Evolutionary conservation across 1,139 yeast genomes (phyloP).

Genomic region (Pichia sp.): DNA sequence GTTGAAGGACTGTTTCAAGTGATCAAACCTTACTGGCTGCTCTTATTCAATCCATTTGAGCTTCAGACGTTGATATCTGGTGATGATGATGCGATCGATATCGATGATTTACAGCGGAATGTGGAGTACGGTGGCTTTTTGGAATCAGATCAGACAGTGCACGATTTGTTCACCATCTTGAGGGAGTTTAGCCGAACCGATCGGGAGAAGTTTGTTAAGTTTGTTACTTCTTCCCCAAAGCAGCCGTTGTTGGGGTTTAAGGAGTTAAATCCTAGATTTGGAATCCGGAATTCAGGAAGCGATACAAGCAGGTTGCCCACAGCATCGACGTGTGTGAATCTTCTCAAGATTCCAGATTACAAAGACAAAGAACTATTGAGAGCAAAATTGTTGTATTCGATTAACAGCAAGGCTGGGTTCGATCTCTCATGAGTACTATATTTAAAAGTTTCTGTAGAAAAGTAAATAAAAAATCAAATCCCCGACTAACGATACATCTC

Average conservation of each 20-base stretch:
- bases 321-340: constrained; percentile 87
- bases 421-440: constrained; percentile 53
- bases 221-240: constrained; percentile 86
- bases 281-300: constrained; percentile 66
- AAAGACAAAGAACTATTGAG: constrained; percentile 52
- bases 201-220: constrained; percentile 61
- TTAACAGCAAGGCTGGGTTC: constrained; percentile 78
- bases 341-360: constrained; percentile 82
- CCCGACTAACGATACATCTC: neutral
- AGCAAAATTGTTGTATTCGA: constrained; percentile 68
- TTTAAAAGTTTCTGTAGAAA: neutral
- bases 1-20: constrained; percentile 66
- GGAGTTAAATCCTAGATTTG: constrained; percentile 71
- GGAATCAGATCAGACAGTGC: constrained; percentile 53
- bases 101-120: constrained; percentile 61
- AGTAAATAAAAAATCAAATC: neutral
- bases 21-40: constrained; percentile 69
- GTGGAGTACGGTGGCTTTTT: constrained; percentile 66
- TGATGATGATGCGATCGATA: constrained; percentile 62
- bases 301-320: constrained; percentile 68
- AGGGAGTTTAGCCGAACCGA: constrained; percentile 62
- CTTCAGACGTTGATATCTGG: constrained; percentile 84
- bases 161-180: constrained; percentile 71
- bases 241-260: constrained; percentile 89
- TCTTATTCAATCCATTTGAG: constrained; percentile 80